Evolutionary conservation across 2,329 filamentous ascomycete species (phyloP).

Genomic region (Pseudonectria foliicola): DNA sequence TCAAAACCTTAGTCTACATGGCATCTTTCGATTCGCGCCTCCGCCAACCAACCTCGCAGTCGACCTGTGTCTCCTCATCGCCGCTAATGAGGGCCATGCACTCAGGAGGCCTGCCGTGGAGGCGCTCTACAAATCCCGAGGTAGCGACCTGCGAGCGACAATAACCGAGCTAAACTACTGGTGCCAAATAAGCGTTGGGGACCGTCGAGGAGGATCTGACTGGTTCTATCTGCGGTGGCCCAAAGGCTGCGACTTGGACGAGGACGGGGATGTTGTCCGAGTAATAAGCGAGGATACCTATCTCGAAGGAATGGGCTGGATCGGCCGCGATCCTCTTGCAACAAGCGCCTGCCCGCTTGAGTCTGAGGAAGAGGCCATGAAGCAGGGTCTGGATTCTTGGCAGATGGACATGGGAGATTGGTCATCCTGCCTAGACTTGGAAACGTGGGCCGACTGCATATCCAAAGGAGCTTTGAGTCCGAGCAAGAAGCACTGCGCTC

Average conservation of each 20-base stretch:
- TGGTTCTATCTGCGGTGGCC: slow-evolving; percentile 84
- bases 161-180: slow-evolving; percentile 86
- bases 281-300: slow-evolving; percentile 81
- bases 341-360: slow-evolving; percentile 29
- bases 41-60: slow-evolving; percentile 62
- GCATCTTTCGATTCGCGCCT: slow-evolving; percentile 68
- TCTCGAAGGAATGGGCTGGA: slow-evolving; percentile 66
- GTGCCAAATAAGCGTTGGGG: slow-evolving; percentile 94
- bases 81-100: slow-evolving; percentile 83
- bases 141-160: slow-evolving; percentile 68
- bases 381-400: slow-evolving; percentile 63
- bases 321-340: slow-evolving; percentile 53
- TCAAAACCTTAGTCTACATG: slow-evolving; percentile 69
- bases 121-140: slow-evolving; percentile 62
- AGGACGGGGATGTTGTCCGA: slow-evolving; percentile 59
- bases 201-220: slow-evolving; percentile 76
- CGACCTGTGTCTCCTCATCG: slow-evolving; percentile 75
- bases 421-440: slow-evolving; percentile 35
- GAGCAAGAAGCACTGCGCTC: slow-evolving; percentile 24
- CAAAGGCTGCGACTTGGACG: slow-evolving; percentile 60
- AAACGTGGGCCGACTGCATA: slow-evolving; percentile 29
- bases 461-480: slow-evolving; percentile 6
- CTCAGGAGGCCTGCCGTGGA: slow-evolving; percentile 60
- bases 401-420: slow-evolving; percentile 55
- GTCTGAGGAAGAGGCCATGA: slow-evolving; percentile 55